Percentiles rank a stretch among this genome's conserved stretches.
These are phyloP conservation scores for Polymyxa betae DNA, from an alignment of 208 protist genomes.

Conservation along the genomic window DNA sequence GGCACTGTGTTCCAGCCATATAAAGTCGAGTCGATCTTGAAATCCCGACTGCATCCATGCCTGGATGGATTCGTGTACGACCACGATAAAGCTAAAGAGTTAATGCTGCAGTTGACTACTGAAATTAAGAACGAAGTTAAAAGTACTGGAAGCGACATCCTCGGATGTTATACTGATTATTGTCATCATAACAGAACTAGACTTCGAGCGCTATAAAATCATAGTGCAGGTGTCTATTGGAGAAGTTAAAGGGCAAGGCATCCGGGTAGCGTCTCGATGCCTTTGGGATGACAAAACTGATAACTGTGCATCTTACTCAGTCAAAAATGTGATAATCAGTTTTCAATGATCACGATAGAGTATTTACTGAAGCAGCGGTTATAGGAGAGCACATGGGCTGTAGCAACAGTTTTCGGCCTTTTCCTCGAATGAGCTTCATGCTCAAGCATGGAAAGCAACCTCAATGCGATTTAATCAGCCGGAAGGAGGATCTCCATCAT, in stretches of 20 bases:
- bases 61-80: constrained; percentile 44
- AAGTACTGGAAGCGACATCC: not conserved
- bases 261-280: constrained; percentile 61
- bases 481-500: too few relatives aligned
- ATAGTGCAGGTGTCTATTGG: constrained; percentile 59
- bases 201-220: constrained; percentile 62
- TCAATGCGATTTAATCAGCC: not conserved
- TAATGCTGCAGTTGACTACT: not conserved
- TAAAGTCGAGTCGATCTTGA: not conserved
- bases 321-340: constrained; percentile 47
- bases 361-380: not conserved
- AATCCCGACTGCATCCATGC: not conserved
- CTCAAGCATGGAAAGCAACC: not conserved
- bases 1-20: constrained; percentile 4
- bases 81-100: constrained; percentile 28
- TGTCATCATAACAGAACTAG: constrained; percentile 17
- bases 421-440: constrained; percentile 11
- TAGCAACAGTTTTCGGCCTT: constrained; percentile 5
- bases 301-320: constrained; percentile 57
- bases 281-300: constrained; percentile 64
- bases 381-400: not conserved
- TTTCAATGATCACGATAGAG: not conserved
- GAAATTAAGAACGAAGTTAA: constrained; percentile 31
- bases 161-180: not conserved
- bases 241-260: constrained; percentile 61